These are phyloP conservation scores for Metschnikowia borealis DNA, from an alignment of 805 yeast species.

Conservation along the genomic window DNA sequence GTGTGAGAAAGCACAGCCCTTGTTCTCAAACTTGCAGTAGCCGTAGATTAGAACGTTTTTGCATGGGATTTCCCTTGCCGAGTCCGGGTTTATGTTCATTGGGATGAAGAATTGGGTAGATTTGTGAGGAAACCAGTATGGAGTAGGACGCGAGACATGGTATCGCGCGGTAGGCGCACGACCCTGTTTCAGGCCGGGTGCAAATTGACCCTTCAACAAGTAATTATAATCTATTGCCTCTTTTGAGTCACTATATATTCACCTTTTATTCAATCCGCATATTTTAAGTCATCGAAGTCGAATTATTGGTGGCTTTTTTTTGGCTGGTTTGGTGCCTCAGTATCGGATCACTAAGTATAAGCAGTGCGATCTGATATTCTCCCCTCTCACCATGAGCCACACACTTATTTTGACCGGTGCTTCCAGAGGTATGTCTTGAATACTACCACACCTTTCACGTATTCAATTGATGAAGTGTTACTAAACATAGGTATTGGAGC, in stretches of 20 bases:
- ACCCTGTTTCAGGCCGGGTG: neutral
- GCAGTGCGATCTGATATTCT: neutral
- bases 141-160: neutral
- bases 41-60: conserved; percentile 83
- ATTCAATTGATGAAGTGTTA: conserved; percentile 41
- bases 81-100: conserved; percentile 42
- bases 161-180: conserved; percentile 6
- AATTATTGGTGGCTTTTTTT: no score
- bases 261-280: no score
- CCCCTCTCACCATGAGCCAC: conserved; percentile 14
- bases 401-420: conserved; percentile 22
- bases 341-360: neutral
- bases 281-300: no score
- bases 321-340: no score
- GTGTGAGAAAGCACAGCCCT: conserved; percentile 78
- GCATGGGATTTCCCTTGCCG: conserved; percentile 76
- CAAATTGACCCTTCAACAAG: no score
- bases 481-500: conserved; percentile 65
- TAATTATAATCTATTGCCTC: no score
- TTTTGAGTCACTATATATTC: no score
- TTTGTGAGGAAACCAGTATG: neutral
- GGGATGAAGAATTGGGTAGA: neutral
- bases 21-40: conserved; percentile 79
- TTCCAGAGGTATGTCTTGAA: conserved; percentile 18
- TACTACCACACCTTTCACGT: neutral